phyloP scores from a whole-genome alignment of 179 eudicot genomes.

The Dionaea muscipula region DNA sequence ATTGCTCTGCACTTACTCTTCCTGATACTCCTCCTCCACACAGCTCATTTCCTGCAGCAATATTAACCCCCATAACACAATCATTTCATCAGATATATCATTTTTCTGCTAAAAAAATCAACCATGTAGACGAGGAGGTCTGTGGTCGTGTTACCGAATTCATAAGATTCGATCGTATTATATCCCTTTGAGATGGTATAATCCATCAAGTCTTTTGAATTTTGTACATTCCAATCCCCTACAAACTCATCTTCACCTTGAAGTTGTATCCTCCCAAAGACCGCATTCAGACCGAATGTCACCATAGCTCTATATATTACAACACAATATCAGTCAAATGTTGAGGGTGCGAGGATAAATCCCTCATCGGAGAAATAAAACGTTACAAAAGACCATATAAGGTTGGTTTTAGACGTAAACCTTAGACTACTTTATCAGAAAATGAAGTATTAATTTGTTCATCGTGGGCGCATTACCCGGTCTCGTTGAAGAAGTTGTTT shows the following conservation, averaged over 20 bases:
- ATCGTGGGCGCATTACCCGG: slow-evolving; percentile 27
- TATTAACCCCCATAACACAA: background rate
- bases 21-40: slow-evolving; percentile 37
- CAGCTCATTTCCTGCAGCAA: slow-evolving; percentile 43
- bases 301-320: slow-evolving; percentile 34
- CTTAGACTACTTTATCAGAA: background rate
- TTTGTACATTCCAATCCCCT: slow-evolving; percentile 35
- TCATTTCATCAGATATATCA: background rate
- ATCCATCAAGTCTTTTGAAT: slow-evolving; percentile 39
- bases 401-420: no score
- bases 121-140: no score
- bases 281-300: slow-evolving; percentile 47
- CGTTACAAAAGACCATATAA: no score
- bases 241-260: slow-evolving; percentile 13
- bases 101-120: background rate
- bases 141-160: no score
- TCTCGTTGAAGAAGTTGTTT: slow-evolving; percentile 26
- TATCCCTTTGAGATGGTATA: slow-evolving; percentile 40
- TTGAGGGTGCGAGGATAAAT: no score
- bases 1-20: slow-evolving; percentile 33
- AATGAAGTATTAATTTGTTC: background rate
- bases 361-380: no score
- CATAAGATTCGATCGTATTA: slow-evolving; percentile 44
- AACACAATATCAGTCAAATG: no score
- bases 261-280: slow-evolving; percentile 25